phyloP scores from a whole-genome alignment of 441 rosid species.

The Flueggea neowawraea region DNA sequence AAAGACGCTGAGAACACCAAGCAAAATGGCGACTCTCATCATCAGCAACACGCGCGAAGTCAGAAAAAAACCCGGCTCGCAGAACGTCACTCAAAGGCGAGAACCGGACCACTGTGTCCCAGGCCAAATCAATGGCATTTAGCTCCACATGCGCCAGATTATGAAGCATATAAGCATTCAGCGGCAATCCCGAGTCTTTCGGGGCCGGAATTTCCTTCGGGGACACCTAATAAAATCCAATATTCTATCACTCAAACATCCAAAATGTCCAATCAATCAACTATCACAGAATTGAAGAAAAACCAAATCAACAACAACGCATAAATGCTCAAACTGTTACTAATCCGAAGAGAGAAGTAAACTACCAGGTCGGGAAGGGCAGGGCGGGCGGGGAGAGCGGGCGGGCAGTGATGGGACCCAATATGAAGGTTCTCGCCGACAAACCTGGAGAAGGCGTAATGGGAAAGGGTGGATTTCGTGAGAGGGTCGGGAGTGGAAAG shows the following conservation, averaged over 20 bases:
- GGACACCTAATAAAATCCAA: conserved; percentile 48
- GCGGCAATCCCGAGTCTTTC: conserved; percentile 69
- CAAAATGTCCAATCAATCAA: not conserved
- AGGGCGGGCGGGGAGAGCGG: not conserved
- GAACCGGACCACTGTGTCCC: conserved; percentile 93
- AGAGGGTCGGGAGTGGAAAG: conserved; percentile 8
- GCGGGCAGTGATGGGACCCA: not conserved
- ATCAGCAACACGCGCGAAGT: conserved; percentile 94
- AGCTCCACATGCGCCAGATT: conserved; percentile 92
- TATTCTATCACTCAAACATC: not conserved
- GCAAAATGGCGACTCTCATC: conserved; percentile 96
- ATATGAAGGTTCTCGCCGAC: not conserved
- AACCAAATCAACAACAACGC: too few relatives aligned
- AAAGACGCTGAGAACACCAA: conserved; percentile 93
- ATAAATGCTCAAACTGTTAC: too few relatives aligned
- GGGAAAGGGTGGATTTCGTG: conserved; percentile 3
- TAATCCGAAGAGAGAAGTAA: too few relatives aligned
- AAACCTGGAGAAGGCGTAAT: conserved; percentile 7
- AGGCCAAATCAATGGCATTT: conserved; percentile 94
- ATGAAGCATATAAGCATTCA: conserved; percentile 88
- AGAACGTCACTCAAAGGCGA: conserved; percentile 59
- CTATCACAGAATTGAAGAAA: not conserved
- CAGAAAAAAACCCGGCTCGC: conserved; percentile 72
- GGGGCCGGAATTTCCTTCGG: conserved; percentile 74
- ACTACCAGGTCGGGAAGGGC: not conserved